These are phyloP conservation scores for Starmerella khaoyaiensis DNA, from an alignment of 805 yeast species.

Conservation along the genomic window DNA sequence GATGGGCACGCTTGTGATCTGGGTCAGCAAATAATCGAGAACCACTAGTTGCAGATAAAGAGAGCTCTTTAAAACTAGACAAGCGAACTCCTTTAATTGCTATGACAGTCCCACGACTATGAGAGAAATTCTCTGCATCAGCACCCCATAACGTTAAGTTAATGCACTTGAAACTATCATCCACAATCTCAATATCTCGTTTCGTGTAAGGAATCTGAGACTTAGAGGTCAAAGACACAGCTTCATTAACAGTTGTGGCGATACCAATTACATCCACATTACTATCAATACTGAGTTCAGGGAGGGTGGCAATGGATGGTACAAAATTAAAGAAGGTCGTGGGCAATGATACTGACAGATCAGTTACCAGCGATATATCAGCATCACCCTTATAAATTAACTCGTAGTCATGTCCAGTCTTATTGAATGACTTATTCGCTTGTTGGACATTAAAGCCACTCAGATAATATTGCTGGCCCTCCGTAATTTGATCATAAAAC, in stretches of 20 bases:
- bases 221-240: slow-evolving; percentile 68
- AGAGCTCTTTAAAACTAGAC: slow-evolving; percentile 76
- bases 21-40: slow-evolving; percentile 73
- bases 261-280: slow-evolving; percentile 82
- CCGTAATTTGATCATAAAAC: slow-evolving; percentile 62
- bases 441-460: slow-evolving; percentile 72
- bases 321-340: slow-evolving; percentile 64
- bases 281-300: slow-evolving; percentile 36
- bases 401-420: slow-evolving; percentile 79
- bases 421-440: slow-evolving; percentile 76
- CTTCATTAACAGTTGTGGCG: slow-evolving; percentile 60
- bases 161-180: slow-evolving; percentile 63
- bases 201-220: slow-evolving; percentile 88
- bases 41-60: slow-evolving; percentile 64
- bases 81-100: slow-evolving; percentile 87
- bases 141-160: slow-evolving; percentile 84
- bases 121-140: slow-evolving; percentile 67
- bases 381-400: slow-evolving; percentile 70
- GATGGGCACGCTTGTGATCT: slow-evolving; percentile 75
- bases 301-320: slow-evolving; percentile 45
- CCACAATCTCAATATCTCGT: slow-evolving; percentile 78
- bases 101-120: slow-evolving; percentile 46
- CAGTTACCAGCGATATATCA: slow-evolving; percentile 49
- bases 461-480: slow-evolving; percentile 78
- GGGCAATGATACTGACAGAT: slow-evolving; percentile 45